Percentiles rank a stretch among this genome's conserved stretches.
phyloP scores from a whole-genome alignment of 345 rosid genomes.

The Syzygium jambos region DNA sequence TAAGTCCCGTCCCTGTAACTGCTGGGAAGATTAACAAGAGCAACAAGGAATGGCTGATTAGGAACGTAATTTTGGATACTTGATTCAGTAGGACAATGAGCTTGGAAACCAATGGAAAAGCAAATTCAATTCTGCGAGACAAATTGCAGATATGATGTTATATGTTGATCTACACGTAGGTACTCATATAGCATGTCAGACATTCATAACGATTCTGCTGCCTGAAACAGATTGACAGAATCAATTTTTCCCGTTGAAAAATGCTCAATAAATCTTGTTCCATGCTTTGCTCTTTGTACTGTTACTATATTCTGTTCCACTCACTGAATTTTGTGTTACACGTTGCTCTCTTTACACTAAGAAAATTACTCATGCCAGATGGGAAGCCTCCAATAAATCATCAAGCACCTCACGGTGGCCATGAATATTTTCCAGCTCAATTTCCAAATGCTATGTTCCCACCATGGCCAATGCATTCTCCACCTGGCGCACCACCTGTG shows the following conservation, averaged over 20 bases:
- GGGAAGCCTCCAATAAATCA: constrained; percentile 45
- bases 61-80: neutral
- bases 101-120: neutral
- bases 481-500: constrained; percentile 63
- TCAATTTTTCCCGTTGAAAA: neutral
- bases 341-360: neutral
- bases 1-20: neutral
- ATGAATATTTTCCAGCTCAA: constrained; percentile 64
- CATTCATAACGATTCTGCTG: neutral
- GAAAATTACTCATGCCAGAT: constrained; percentile 29
- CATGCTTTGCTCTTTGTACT: neutral
- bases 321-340: neutral
- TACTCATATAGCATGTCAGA: neutral
- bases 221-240: neutral
- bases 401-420: constrained; percentile 33
- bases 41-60: neutral
- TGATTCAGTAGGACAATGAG: neutral
- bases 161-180: neutral
- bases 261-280: neutral
- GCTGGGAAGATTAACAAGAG: neutral
- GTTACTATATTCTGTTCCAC: neutral
- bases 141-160: neutral
- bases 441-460: constrained; percentile 69
- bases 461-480: constrained; percentile 87
- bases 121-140: neutral